Evolutionary conservation across 352 stramenopile genomes (phyloP).

Genomic region (Salisapilia sapeloensis): DNA sequence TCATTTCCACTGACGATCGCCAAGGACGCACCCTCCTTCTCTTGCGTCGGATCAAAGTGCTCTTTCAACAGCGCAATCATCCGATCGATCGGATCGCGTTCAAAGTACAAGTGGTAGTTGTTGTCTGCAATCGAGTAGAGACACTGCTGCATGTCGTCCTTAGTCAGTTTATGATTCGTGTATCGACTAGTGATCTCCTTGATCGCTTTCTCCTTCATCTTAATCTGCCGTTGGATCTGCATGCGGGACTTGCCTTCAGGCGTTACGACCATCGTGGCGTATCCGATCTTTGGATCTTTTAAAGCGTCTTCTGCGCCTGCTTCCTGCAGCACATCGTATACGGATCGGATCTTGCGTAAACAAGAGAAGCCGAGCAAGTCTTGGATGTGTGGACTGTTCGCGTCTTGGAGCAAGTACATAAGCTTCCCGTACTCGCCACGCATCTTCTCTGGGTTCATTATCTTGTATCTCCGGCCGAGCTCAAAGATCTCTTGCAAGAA

Average conservation of each 20-base stretch:
- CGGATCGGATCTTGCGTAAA: slow-evolving; percentile 72
- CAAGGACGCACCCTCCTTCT: slow-evolving; percentile 55
- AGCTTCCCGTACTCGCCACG: slow-evolving; percentile 93
- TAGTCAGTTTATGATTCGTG: slow-evolving; percentile 18
- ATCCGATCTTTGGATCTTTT: slow-evolving; percentile 78
- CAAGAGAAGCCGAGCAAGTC: slow-evolving; percentile 78
- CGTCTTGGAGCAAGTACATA: slow-evolving; percentile 88
- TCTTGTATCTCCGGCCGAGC: slow-evolving; percentile 91
- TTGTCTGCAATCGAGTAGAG: slow-evolving; percentile 95
- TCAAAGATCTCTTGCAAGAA: slow-evolving; percentile 90
- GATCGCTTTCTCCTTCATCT: slow-evolving; percentile 86
- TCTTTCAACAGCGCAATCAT: slow-evolving; percentile 83
- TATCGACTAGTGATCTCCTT: slow-evolving; percentile 72
- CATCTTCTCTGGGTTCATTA: slow-evolving; percentile 98
- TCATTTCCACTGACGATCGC: slow-evolving; percentile 87
- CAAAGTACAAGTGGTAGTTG: slow-evolving; percentile 95
- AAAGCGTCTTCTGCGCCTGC: slow-evolving; percentile 59
- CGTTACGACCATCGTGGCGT: slow-evolving; percentile 90
- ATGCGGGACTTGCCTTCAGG: slow-evolving; percentile 75
- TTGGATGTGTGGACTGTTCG: slow-evolving; percentile 63
- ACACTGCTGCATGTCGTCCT: slow-evolving; percentile 87
- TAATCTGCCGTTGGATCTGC: slow-evolving; percentile 87
- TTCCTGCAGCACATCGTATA: slow-evolving; percentile 78
- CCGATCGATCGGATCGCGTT: slow-evolving; percentile 92
- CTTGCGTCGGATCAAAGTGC: slow-evolving; percentile 73